Conservation (phyloP, 2,329 filamentous ascomycete species). For the Clarireedia paspali region DNA sequence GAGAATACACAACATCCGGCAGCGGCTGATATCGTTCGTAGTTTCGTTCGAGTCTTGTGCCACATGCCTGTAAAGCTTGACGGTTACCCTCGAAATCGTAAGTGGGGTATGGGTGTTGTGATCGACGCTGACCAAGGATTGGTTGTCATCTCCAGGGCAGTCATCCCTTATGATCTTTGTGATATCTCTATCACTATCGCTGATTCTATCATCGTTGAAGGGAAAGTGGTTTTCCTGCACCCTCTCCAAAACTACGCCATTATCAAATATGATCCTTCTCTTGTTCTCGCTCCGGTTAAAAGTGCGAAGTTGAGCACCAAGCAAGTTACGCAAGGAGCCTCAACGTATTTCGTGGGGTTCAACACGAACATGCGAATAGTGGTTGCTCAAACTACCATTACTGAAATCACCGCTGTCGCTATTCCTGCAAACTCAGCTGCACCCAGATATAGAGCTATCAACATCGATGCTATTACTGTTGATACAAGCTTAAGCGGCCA, state of each 20-base stretch:
- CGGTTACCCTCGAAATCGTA: constrained; percentile 90
- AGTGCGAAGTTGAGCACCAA: constrained; percentile 76
- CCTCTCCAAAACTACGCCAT: constrained; percentile 96
- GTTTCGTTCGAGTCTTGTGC: constrained; percentile 89
- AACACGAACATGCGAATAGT: constrained; percentile 93
- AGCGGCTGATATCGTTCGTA: constrained; percentile 87
- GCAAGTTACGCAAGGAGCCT: constrained; percentile 83
- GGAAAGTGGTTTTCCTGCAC: constrained; percentile 91
- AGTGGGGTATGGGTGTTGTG: constrained; percentile 94
- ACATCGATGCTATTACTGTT: constrained; percentile 93
- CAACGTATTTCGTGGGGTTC: constrained; percentile 96
- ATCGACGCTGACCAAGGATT: constrained; percentile 94
- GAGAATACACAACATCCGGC: constrained; percentile 81
- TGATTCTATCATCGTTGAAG: constrained; percentile 89
- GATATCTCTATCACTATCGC: constrained; percentile 95
- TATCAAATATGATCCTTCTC: constrained; percentile 83
- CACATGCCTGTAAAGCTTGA: constrained; percentile 94
- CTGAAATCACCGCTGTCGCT: constrained; percentile 92
- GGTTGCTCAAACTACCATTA: constrained; percentile 88
- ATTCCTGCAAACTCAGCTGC: constrained; percentile 91
- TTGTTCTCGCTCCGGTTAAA: constrained; percentile 91
- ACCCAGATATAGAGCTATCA: constrained; percentile 88
- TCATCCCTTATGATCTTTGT: constrained; percentile 93
- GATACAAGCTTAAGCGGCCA: constrained; percentile 87
- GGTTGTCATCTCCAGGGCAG: constrained; percentile 86